Evolutionary conservation across 495 filamentous ascomycete species (phyloP).

Genomic region (Hyaloscypha finlandica): DNA sequence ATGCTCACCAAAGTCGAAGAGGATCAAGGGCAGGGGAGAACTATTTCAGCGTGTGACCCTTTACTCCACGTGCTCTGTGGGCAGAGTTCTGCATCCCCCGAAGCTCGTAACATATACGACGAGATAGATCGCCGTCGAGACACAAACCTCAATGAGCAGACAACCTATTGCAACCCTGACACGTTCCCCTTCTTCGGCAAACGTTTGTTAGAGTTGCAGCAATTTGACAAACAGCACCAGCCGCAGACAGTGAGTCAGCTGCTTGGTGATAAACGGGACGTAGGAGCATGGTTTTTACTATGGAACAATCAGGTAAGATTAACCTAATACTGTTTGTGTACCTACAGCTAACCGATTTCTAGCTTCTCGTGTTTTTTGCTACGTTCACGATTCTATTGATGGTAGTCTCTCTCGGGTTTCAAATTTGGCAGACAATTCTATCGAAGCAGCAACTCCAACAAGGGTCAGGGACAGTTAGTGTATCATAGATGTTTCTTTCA

Average conservation of each 20-base stretch:
- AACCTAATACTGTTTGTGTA: too few species aligned
- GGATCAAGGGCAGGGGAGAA: not conserved
- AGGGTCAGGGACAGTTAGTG: too few species aligned
- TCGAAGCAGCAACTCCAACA: too few species aligned
- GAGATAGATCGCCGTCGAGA: not conserved
- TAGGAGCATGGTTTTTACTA: conserved; percentile 5
- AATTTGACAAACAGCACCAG: conserved; percentile 1
- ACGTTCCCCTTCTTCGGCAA: conserved; percentile 15
- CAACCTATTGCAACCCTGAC: not conserved
- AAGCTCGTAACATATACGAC: conserved; percentile 6
- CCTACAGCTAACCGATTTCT: too few species aligned
- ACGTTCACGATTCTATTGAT: too few species aligned
- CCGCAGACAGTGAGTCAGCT: not conserved
- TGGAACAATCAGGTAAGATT: conserved; percentile 10
- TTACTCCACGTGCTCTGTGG: conserved; percentile 7
- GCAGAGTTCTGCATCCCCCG: not conserved
- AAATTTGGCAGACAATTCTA: too few species aligned
- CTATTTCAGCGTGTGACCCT: not conserved
- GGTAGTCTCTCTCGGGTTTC: too few species aligned
- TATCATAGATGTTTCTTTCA: too few species aligned
- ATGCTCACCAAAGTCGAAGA: not conserved
- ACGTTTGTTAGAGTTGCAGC: conserved; percentile 11
- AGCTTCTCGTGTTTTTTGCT: too few species aligned
- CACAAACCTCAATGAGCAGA: not conserved
- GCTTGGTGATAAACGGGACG: conserved; percentile 8